These are phyloP conservation scores for Poronia punctata DNA, from an alignment of 495 filamentous ascomycete species.

Conservation along the genomic window DNA sequence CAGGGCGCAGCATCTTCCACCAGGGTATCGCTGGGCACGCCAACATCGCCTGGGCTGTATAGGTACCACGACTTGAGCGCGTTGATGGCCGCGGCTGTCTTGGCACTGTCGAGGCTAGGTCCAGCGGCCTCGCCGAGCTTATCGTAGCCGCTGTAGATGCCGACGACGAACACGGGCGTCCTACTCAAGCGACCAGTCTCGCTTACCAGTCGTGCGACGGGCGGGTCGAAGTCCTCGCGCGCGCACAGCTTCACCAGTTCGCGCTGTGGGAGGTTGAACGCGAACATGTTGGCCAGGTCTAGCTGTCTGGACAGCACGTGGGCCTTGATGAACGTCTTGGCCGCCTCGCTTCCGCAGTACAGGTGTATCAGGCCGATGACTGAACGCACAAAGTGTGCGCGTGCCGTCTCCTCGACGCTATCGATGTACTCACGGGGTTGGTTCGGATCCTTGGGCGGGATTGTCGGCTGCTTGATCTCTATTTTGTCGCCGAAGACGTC, in stretches of 20 bases:
- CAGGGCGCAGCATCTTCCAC: slow-evolving; percentile 52
- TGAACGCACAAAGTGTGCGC: slow-evolving; percentile 66
- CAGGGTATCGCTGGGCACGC: slow-evolving; percentile 77
- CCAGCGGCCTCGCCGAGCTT: slow-evolving; percentile 83
- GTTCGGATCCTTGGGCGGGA: slow-evolving; percentile 14
- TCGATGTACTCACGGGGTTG: background rate
- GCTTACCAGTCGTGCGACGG: slow-evolving; percentile 75
- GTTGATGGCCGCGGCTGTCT: slow-evolving; percentile 68
- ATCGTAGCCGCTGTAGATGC: slow-evolving; percentile 81
- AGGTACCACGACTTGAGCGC: slow-evolving; percentile 93
- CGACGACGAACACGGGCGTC: slow-evolving; percentile 89
- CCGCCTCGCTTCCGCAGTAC: slow-evolving; percentile 61
- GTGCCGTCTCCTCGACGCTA: slow-evolving; percentile 26
- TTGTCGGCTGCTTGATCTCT: slow-evolving; percentile 1
- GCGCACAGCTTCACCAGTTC: slow-evolving; percentile 75
- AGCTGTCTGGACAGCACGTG: slow-evolving; percentile 79
- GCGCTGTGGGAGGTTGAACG: slow-evolving; percentile 72
- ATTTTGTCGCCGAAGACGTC: slow-evolving; percentile 69
- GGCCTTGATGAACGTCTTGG: slow-evolving; percentile 70
- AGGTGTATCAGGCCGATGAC: slow-evolving; percentile 78
- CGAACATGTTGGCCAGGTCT: slow-evolving; percentile 67
- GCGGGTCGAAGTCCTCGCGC: slow-evolving; percentile 80
- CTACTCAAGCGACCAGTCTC: slow-evolving; percentile 81
- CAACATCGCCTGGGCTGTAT: slow-evolving; percentile 66
- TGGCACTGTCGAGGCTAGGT: slow-evolving; percentile 65